phyloP scores from a whole-genome alignment of 495 filamentous ascomycete genomes.

The Neurospora tetrasperma region DNA sequence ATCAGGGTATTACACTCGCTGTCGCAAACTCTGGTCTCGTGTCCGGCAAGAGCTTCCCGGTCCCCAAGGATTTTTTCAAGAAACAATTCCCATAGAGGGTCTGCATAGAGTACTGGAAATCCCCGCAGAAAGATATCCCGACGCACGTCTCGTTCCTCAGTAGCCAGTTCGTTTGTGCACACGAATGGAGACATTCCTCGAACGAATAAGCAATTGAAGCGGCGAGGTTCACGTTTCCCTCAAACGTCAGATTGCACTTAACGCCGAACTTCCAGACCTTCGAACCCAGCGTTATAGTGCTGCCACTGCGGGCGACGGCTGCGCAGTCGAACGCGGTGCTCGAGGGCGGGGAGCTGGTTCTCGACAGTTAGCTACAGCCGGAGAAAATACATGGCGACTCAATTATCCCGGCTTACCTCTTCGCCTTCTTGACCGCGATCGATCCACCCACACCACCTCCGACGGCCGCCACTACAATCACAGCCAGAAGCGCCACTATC shows the following conservation, averaged over 20 bases:
- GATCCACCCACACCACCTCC: slow-evolving; percentile 8
- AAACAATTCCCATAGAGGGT: neutral
- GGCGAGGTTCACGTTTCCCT: neutral
- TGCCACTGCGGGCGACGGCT: neutral
- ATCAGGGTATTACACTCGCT: neutral
- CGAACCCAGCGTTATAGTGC: slow-evolving; percentile 4
- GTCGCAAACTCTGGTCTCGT: neutral
- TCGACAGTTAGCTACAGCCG: neutral
- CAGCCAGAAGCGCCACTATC: neutral
- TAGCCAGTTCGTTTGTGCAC: slow-evolving; percentile 7
- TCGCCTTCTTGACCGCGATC: slow-evolving; percentile 6
- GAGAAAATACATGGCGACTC: neutral
- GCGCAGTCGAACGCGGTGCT: slow-evolving; percentile 8
- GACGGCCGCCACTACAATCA: neutral
- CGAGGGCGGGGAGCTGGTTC: neutral
- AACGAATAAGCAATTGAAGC: slow-evolving; percentile 9
- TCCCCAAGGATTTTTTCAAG: neutral
- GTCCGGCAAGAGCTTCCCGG: no score
- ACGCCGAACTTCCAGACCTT: slow-evolving; percentile 7
- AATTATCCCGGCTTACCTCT: neutral
- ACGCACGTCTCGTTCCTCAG: slow-evolving; percentile 12
- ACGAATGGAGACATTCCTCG: slow-evolving; percentile 9
- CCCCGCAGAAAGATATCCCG: slow-evolving; percentile 7
- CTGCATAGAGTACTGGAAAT: no score
- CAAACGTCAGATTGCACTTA: slow-evolving; percentile 3